Conservation (phyloP, 2,329 filamentous ascomycete genomes). For the Pestalotiopsis sp. region DNA sequence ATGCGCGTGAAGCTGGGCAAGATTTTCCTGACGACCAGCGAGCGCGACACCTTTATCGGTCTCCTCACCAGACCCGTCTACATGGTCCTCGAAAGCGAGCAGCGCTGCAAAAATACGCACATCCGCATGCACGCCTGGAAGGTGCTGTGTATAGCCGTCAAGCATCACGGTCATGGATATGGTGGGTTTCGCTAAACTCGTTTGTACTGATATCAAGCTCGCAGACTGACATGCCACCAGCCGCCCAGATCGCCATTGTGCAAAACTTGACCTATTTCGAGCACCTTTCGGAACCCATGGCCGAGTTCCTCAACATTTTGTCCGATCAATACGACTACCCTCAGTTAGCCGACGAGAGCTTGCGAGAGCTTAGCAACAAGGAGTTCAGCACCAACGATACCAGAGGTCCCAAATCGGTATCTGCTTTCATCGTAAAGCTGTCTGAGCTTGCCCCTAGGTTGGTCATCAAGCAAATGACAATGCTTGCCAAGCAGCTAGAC, state of each 20-base stretch:
- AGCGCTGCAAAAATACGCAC: constrained; percentile 82
- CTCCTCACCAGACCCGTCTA: constrained; percentile 93
- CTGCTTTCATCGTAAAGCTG: constrained; percentile 87
- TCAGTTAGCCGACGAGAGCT: constrained; percentile 89
- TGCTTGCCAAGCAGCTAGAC: constrained; percentile 91
- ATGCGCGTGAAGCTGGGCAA: constrained; percentile 89
- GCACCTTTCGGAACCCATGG: constrained; percentile 98
- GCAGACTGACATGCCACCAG: constrained; percentile 49
- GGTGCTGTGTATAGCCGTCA: constrained; percentile 92
- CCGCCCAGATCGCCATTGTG: constrained; percentile 95
- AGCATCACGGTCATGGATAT: constrained; percentile 96
- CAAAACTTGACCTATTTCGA: constrained; percentile 98
- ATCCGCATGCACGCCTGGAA: constrained; percentile 98
- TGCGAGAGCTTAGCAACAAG: constrained; percentile 94
- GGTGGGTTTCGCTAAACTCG: constrained; percentile 55
- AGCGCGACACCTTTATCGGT: constrained; percentile 92
- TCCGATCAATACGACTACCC: constrained; percentile 98
- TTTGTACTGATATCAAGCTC: constrained; percentile 17
- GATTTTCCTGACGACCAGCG: constrained; percentile 94
- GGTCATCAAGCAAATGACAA: constrained; percentile 96
- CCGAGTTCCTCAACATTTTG: constrained; percentile 94
- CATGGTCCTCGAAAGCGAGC: constrained; percentile 90
- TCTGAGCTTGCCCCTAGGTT: constrained; percentile 89
- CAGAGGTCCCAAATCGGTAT: constrained; percentile 94
- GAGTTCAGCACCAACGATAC: constrained; percentile 98